Percentiles rank a stretch among this genome's conserved stretches.
phyloP scores from a whole-genome alignment of 2,329 filamentous ascomycete genomes.

The Beauveria rudraprayagi region DNA sequence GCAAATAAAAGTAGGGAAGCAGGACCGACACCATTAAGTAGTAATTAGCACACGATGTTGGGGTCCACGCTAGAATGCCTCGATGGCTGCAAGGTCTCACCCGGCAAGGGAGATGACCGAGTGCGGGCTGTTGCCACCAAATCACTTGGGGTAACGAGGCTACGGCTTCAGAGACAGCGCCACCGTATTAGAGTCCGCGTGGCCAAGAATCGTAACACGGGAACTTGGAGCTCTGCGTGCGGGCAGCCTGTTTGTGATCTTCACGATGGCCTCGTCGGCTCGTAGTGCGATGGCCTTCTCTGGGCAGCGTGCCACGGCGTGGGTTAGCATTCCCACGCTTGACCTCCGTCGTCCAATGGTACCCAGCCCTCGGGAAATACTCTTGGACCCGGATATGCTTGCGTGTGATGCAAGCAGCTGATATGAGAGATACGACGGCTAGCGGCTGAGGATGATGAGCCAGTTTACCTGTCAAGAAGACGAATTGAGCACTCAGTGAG shows the following conservation, averaged over 20 bases:
- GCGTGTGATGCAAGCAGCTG: neutral
- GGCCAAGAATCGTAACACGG: neutral
- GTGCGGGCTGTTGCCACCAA: conserved; percentile 5
- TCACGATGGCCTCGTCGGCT: conserved; percentile 11
- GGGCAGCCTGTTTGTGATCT: neutral
- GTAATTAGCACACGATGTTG: conserved; percentile 14
- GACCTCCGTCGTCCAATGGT: neutral
- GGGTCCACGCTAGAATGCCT: conserved; percentile 13
- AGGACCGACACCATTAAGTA: conserved; percentile 13
- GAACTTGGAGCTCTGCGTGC: neutral
- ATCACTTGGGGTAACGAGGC: conserved; percentile 3
- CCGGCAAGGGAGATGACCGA: conserved; percentile 19
- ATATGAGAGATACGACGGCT: neutral
- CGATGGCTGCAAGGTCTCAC: conserved; percentile 18
- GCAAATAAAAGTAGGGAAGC: conserved; percentile 13
- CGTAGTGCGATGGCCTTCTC: neutral
- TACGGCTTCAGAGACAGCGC: conserved; percentile 9
- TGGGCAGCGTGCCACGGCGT: neutral
- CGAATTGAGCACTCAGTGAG: neutral
- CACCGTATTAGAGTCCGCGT: conserved; percentile 4
- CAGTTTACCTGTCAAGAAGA: neutral
- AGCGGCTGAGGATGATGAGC: neutral
- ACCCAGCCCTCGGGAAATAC: neutral
- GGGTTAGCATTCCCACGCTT: conserved; percentile 4
- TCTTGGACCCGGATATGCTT: neutral